phyloP scores from a whole-genome alignment of 106 monocot genomes.

The Ottelia alismoides region DNA sequence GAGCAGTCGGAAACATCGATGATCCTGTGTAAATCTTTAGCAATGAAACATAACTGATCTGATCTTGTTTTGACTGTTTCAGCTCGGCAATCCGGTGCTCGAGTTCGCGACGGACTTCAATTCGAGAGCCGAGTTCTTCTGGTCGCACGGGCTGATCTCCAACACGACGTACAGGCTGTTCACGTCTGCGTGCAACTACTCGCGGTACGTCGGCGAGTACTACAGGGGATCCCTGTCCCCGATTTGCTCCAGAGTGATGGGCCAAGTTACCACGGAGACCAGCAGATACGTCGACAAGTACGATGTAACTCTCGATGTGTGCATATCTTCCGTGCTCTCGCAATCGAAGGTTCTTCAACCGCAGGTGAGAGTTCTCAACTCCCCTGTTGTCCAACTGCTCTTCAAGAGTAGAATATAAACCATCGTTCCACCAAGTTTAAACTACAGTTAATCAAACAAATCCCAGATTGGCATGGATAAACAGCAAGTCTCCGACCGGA shows the following conservation, averaged over 20 bases:
- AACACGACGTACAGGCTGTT: background rate
- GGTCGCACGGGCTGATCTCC: conserved; percentile 20
- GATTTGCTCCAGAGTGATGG: too few species aligned
- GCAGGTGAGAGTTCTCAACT: background rate
- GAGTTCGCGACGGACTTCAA: background rate
- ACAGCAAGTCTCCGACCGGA: background rate
- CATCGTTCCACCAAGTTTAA: too few species aligned
- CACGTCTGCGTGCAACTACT: background rate
- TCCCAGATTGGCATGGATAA: background rate
- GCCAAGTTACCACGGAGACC: background rate
- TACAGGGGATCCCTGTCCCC: too few species aligned
- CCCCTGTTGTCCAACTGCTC: too few species aligned
- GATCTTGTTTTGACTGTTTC: background rate
- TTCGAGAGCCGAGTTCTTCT: conserved; percentile 4
- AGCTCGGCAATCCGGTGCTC: conserved; percentile 24
- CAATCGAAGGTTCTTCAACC: background rate
- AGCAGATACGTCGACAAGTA: conserved; percentile 5
- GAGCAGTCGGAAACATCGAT: background rate
- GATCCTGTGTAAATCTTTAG: too few species aligned
- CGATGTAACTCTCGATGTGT: conserved; percentile 18
- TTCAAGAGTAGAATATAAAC: too few species aligned
- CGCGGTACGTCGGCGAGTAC: background rate
- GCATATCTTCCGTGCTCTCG: conserved; percentile 2
- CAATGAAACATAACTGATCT: background rate
- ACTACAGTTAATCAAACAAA: too few species aligned